Evolutionary conservation across 352 stramenopile genomes (phyloP).

Genomic region (Globisporangium radiosum): DNA sequence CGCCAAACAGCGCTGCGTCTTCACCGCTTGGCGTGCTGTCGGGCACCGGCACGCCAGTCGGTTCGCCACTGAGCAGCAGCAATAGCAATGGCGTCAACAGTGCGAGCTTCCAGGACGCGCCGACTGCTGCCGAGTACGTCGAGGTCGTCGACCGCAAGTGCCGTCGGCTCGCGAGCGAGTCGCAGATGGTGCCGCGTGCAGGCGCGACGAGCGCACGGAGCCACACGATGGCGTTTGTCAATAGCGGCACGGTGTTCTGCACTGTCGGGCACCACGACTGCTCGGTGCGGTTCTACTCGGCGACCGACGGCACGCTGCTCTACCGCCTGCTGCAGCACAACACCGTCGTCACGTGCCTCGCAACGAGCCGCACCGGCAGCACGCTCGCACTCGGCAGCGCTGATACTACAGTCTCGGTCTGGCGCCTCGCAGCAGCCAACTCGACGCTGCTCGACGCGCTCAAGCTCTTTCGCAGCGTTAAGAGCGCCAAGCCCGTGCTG

Average conservation of each 20-base stretch:
- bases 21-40: background rate
- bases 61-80: slow-evolving; percentile 4
- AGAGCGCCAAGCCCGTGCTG: slow-evolving; percentile 50
- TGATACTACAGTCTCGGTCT: slow-evolving; percentile 76
- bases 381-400: slow-evolving; percentile 49
- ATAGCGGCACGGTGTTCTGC: slow-evolving; percentile 46
- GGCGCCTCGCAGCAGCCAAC: slow-evolving; percentile 61
- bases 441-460: slow-evolving; percentile 69
- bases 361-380: slow-evolving; percentile 33
- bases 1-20: background rate
- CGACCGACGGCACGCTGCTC: slow-evolving; percentile 56
- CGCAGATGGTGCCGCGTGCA: slow-evolving; percentile 15
- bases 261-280: slow-evolving; percentile 71
- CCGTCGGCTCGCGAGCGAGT: slow-evolving; percentile 43
- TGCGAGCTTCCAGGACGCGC: slow-evolving; percentile 13
- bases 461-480: slow-evolving; percentile 65
- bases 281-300: slow-evolving; percentile 69
- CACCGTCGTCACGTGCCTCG: slow-evolving; percentile 60
- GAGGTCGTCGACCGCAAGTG: slow-evolving; percentile 67
- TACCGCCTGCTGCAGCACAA: slow-evolving; percentile 72
- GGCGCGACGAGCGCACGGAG: slow-evolving; percentile 7
- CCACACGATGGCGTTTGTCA: slow-evolving; percentile 39
- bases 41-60: background rate
- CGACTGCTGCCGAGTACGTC: slow-evolving; percentile 26
- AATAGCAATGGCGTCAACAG: no score